These are phyloP conservation scores for Plasmopara viticola DNA, from an alignment of 352 stramenopile species.

Conservation along the genomic window DNA sequence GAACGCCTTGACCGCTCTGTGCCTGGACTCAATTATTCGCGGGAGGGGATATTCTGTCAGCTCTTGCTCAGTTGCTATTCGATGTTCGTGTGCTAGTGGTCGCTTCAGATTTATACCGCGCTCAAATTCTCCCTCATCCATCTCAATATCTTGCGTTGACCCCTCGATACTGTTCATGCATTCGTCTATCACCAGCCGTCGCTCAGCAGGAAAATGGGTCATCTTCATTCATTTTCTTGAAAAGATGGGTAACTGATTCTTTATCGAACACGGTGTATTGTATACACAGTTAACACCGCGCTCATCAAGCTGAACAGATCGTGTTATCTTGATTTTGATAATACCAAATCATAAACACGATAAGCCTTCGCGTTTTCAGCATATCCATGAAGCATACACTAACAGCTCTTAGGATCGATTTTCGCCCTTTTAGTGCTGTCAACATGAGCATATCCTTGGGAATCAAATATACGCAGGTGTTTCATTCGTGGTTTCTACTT, in stretches of 20 bases:
- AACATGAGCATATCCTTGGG: background rate
- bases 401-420: background rate
- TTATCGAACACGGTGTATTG: background rate
- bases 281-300: conserved; percentile 1
- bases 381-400: conserved; percentile 1
- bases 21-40: too few relatives aligned
- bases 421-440: background rate
- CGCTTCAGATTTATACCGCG: background rate
- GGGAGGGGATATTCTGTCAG: conserved; percentile 3
- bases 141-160: conserved; percentile 1
- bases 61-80: conserved; percentile 2
- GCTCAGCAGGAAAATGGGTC: too few relatives aligned
- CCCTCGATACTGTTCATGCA: background rate
- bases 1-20: too few relatives aligned
- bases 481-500: background rate
- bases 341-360: conserved; percentile 10
- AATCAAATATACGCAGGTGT: background rate
- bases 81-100: too few relatives aligned
- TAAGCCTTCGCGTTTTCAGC: conserved; percentile 18
- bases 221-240: conserved; percentile 1
- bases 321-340: conserved; percentile 8
- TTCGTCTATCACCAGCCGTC: background rate
- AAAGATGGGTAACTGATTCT: background rate
- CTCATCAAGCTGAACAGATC: conserved; percentile 1
- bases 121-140: conserved; percentile 2